These are phyloP conservation scores for Leonotis leonurus DNA, from an alignment of 257 asterid species.

Conservation along the genomic window DNA sequence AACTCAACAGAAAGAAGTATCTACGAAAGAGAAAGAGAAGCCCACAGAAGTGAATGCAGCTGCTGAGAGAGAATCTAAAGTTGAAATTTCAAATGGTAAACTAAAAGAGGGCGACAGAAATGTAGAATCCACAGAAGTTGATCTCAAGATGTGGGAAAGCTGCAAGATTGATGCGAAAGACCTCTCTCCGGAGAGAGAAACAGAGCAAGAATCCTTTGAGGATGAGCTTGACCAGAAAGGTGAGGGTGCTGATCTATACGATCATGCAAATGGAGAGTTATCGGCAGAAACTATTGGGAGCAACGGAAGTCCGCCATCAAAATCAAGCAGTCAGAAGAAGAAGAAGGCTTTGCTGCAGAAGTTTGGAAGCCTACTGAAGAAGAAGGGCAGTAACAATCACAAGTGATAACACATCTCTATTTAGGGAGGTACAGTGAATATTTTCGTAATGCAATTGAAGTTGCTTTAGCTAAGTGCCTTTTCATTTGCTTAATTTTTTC, in stretches of 20 bases:
- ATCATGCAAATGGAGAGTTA: constrained; percentile 35
- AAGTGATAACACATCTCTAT: constrained; percentile 28
- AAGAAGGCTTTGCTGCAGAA: constrained; percentile 69
- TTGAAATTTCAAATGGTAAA: constrained; percentile 21
- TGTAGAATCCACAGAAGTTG: constrained; percentile 32
- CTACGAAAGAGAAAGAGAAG: constrained; percentile 15
- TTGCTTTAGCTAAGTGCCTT: constrained; percentile 21
- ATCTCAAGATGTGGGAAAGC: constrained; percentile 65
- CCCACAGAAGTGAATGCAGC: constrained; percentile 17
- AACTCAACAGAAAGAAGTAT: constrained; percentile 26
- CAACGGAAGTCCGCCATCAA: constrained; percentile 33
- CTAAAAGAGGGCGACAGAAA: constrained; percentile 24
- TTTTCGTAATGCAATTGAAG: constrained; percentile 22
- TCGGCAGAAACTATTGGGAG: constrained; percentile 35
- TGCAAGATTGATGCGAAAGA: constrained; percentile 77
- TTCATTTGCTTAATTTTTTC: constrained; percentile 5
- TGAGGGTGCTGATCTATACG: constrained; percentile 25
- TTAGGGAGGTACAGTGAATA: constrained; percentile 28
- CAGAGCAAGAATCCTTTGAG: constrained; percentile 45
- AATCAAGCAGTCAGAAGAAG: constrained; percentile 49
- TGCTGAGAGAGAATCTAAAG: constrained; percentile 7
- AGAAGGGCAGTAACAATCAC: constrained; percentile 47
- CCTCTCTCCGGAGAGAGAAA: constrained; percentile 49
- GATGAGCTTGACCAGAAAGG: constrained; percentile 45
- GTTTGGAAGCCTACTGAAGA: constrained; percentile 70